Evolutionary conservation across 2,329 filamentous ascomycete species (phyloP).

Genomic region (Aspergillus ochraceoroseus): DNA sequence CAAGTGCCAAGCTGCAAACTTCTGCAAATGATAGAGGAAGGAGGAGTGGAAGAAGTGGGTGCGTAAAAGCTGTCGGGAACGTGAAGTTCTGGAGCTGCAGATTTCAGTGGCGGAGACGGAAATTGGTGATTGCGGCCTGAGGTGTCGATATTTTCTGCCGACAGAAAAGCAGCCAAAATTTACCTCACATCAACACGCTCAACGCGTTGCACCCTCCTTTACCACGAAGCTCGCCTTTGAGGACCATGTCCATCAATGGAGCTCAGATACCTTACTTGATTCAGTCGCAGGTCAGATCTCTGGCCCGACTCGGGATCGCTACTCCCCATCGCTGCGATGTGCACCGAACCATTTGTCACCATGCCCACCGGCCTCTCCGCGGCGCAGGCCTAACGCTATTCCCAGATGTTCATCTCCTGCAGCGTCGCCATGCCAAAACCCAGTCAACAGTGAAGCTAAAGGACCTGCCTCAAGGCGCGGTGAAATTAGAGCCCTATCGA

Average conservation of each 20-base stretch:
- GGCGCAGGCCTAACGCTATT: slow-evolving; percentile 15
- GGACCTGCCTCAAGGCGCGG: slow-evolving; percentile 54
- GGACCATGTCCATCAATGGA: slow-evolving; percentile 28
- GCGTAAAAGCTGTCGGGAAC: slow-evolving; percentile 30
- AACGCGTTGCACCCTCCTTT: neutral
- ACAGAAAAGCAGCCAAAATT: slow-evolving; percentile 6
- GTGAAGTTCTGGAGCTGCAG: slow-evolving; percentile 27
- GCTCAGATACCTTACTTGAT: slow-evolving; percentile 14
- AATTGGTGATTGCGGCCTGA: slow-evolving; percentile 27
- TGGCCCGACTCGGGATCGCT: neutral
- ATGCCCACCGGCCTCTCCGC: slow-evolving; percentile 26
- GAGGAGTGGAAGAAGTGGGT: slow-evolving; percentile 24
- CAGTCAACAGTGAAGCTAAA: slow-evolving; percentile 40
- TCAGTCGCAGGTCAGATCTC: slow-evolving; percentile 4
- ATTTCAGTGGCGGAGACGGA: slow-evolving; percentile 38
- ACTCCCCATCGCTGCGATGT: slow-evolving; percentile 20
- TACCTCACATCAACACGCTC: slow-evolving; percentile 5
- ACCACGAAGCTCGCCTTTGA: neutral
- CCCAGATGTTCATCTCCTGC: slow-evolving; percentile 15
- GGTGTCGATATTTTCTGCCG: slow-evolving; percentile 20
- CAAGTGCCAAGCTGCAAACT: slow-evolving; percentile 27
- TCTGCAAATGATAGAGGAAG: slow-evolving; percentile 10
- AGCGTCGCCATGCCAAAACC: slow-evolving; percentile 35
- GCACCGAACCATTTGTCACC: slow-evolving; percentile 30
- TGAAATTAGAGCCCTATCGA: slow-evolving; percentile 44